phyloP scores from a whole-genome alignment of 2,329 filamentous ascomycete species.

The Neonectria ditissima region DNA sequence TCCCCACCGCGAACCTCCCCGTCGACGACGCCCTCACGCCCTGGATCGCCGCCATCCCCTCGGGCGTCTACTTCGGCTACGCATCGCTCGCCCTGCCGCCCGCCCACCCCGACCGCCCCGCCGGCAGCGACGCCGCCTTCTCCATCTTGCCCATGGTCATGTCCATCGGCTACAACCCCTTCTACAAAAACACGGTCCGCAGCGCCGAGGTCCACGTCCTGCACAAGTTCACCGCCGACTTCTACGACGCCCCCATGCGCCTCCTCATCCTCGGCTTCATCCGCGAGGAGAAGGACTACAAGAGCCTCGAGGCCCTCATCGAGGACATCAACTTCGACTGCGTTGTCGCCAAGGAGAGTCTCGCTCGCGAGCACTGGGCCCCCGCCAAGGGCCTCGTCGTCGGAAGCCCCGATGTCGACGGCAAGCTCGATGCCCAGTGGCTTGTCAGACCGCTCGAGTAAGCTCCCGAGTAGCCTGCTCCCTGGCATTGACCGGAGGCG shows the following conservation, averaged over 20 bases:
- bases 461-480: neutral
- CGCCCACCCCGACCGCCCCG: constrained; percentile 57
- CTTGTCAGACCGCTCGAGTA: constrained; percentile 47
- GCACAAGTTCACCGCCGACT: constrained; percentile 80
- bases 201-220: constrained; percentile 93
- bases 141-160: constrained; percentile 86
- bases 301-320: constrained; percentile 82
- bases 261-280: constrained; percentile 89
- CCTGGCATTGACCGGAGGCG: neutral
- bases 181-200: constrained; percentile 90
- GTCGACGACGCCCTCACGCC: constrained; percentile 71
- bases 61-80: constrained; percentile 95
- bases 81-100: constrained; percentile 75
- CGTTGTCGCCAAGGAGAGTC: constrained; percentile 79
- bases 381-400: constrained; percentile 54
- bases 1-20: constrained; percentile 93
- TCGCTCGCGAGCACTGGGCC: constrained; percentile 74
- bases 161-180: constrained; percentile 97
- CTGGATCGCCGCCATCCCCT: constrained; percentile 73
- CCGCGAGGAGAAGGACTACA: constrained; percentile 89
- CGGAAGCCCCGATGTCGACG: constrained; percentile 43
- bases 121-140: constrained; percentile 44
- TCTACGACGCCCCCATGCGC: constrained; percentile 85
- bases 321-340: constrained; percentile 92
- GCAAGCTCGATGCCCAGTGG: constrained; percentile 54